Evolutionary conservation across 768 basidiomycete species (phyloP).

Genomic region (Glaciozyma antarctica): DNA sequence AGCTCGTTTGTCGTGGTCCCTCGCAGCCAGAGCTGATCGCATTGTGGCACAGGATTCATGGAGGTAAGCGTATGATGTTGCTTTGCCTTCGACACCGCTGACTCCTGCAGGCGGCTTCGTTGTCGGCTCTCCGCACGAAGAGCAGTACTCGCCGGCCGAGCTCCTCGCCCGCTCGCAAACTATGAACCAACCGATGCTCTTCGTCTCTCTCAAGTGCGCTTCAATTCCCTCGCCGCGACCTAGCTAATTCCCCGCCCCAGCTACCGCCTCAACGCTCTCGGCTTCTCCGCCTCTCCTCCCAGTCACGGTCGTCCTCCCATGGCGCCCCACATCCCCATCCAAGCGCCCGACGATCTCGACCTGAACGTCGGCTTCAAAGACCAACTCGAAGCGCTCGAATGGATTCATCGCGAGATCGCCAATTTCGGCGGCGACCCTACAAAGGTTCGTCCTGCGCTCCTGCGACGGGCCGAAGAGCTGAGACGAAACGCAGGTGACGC

Average conservation of each 20-base stretch:
- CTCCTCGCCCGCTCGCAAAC: slow-evolving; percentile 17
- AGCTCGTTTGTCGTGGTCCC: background rate
- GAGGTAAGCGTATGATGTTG: background rate
- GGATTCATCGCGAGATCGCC: slow-evolving; percentile 41
- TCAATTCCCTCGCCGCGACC: background rate
- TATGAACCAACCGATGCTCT: slow-evolving; percentile 18
- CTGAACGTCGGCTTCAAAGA: slow-evolving; percentile 48
- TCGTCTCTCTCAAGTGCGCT: slow-evolving; percentile 8
- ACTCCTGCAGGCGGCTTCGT: slow-evolving; percentile 32
- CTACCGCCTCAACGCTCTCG: slow-evolving; percentile 26
- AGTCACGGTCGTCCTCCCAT: slow-evolving; percentile 6
- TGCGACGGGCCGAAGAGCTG: too few species aligned
- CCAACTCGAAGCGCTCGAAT: slow-evolving; percentile 43
- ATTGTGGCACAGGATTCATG: slow-evolving; percentile 12
- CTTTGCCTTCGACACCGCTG: slow-evolving; percentile 16
- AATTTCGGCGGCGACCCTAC: slow-evolving; percentile 42
- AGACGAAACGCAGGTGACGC: background rate
- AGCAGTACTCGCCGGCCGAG: slow-evolving; percentile 20
- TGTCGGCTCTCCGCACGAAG: slow-evolving; percentile 14
- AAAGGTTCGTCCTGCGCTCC: background rate
- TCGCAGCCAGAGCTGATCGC: background rate
- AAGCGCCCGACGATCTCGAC: slow-evolving; percentile 33
- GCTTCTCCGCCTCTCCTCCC: slow-evolving; percentile 25
- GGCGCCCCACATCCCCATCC: slow-evolving; percentile 19
- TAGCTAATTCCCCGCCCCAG: background rate